These are phyloP conservation scores for Verticillium nubilum DNA, from an alignment of 2,329 filamentous ascomycete species.

Conservation along the genomic window DNA sequence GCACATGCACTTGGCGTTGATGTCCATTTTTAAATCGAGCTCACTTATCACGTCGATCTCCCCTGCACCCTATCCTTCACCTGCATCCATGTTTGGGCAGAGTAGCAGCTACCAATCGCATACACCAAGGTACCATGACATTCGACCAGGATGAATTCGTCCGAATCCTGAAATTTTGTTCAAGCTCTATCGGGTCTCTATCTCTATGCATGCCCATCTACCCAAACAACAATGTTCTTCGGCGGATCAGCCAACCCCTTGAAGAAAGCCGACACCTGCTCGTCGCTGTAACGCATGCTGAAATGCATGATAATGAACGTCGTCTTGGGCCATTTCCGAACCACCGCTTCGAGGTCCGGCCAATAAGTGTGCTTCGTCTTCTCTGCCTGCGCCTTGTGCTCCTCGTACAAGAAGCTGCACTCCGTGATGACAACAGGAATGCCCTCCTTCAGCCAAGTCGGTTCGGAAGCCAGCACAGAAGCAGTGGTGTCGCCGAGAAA, in stretches of 20 bases:
- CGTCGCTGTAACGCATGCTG: constrained; percentile 35
- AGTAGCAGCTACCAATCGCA: too few species aligned
- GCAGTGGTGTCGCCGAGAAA: constrained; percentile 43
- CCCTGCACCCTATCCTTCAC: too few species aligned
- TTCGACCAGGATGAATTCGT: too few species aligned
- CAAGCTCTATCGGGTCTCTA: too few species aligned
- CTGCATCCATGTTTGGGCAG: too few species aligned
- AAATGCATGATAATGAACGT: constrained; percentile 43
- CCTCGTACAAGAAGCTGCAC: constrained; percentile 40
- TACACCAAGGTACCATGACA: too few species aligned
- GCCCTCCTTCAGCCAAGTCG: constrained; percentile 30
- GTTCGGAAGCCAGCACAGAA: constrained; percentile 29
- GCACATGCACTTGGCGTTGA: too few species aligned
- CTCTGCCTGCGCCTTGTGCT: constrained; percentile 35
- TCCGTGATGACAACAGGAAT: constrained; percentile 43
- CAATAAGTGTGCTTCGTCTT: constrained; percentile 43
- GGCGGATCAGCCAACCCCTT: constrained; percentile 29
- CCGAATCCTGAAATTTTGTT: too few species aligned
- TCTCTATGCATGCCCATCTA: constrained; percentile 24
- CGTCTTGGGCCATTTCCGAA: constrained; percentile 34
- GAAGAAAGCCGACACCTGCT: constrained; percentile 35
- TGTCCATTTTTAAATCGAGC: too few species aligned
- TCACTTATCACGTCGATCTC: too few species aligned
- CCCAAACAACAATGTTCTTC: constrained; percentile 40
- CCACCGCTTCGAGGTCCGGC: constrained; percentile 37